These are phyloP conservation scores for Gracilaria vermiculophylla DNA, from an alignment of 23 red algal genomes.

Conservation along the genomic window DNA sequence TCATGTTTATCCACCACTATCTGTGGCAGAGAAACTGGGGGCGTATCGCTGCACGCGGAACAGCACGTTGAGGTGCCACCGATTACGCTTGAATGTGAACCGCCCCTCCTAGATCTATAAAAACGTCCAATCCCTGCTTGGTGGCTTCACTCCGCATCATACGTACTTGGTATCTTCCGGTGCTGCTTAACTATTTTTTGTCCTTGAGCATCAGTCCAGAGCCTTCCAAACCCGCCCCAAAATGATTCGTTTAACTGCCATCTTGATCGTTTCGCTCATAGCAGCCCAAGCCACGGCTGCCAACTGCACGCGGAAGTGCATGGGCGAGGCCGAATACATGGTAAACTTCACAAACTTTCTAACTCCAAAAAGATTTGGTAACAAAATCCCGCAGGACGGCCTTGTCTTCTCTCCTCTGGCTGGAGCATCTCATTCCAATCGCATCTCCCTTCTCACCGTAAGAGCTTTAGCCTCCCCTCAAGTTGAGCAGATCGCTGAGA, in stretches of 20 bases:
- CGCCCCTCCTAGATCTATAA: no score
- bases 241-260: neutral
- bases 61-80: no score
- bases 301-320: neutral
- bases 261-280: neutral
- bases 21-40: no score
- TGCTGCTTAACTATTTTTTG: no score
- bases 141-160: no score
- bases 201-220: no score
- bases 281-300: neutral
- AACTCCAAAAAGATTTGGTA: conserved; percentile 8
- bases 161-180: no score
- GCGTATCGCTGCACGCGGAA: no score
- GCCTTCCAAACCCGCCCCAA: neutral
- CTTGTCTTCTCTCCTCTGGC: conserved; percentile 46
- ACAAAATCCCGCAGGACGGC: conserved; percentile 7
- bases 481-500: conserved; percentile 49
- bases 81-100: no score
- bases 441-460: conserved; percentile 50
- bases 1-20: no score
- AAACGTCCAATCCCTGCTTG: no score
- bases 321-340: conserved; percentile 12
- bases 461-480: conserved; percentile 10
- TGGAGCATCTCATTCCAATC: conserved; percentile 49
- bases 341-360: conserved; percentile 54